These are phyloP conservation scores for Cantharellus anzutake DNA, from an alignment of 768 basidiomycete genomes.

Conservation along the genomic window DNA sequence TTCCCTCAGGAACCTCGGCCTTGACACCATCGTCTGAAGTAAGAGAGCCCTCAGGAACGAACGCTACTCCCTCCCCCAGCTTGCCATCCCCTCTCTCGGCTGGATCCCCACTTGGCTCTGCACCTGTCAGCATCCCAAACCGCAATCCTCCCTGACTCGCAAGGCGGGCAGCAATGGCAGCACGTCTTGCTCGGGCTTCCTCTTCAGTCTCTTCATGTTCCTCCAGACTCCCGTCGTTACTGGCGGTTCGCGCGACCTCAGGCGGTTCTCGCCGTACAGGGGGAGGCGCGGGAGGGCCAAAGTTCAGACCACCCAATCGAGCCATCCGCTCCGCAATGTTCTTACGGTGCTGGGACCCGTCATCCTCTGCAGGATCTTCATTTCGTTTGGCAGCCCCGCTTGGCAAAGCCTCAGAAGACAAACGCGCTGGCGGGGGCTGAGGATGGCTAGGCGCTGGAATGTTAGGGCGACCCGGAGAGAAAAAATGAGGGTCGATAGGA, in stretches of 20 bases:
- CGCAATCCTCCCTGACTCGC: conserved; percentile 39
- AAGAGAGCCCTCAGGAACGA: conserved; percentile 20
- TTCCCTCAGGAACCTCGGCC: conserved; percentile 54
- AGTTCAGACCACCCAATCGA: conserved; percentile 62
- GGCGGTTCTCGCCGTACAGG: conserved; percentile 12
- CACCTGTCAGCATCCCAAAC: conserved; percentile 32
- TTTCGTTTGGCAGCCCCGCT: not conserved
- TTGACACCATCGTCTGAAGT: conserved; percentile 41
- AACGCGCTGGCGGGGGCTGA: conserved; percentile 3
- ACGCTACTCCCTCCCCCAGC: conserved; percentile 15
- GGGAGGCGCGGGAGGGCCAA: conserved; percentile 29
- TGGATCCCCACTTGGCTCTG: conserved; percentile 11
- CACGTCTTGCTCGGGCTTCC: conserved; percentile 21
- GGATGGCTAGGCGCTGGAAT: too few species aligned
- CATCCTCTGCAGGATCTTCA: conserved; percentile 19
- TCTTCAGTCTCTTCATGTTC: conserved; percentile 34
- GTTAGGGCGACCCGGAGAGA: conserved; percentile 5
- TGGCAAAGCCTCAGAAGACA: not conserved
- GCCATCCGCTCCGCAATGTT: conserved; percentile 94
- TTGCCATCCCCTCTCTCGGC: conserved; percentile 2
- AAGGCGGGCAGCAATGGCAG: conserved; percentile 34
- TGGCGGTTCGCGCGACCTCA: not conserved
- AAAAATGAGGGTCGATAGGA: conserved; percentile 10
- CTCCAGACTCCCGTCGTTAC: conserved; percentile 9
- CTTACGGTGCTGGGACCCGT: conserved; percentile 26